Percentiles rank a stretch among this genome's conserved stretches.
Evolutionary conservation across 495 filamentous ascomycete genomes (phyloP).

Genomic region (Ascobolus immersus): DNA sequence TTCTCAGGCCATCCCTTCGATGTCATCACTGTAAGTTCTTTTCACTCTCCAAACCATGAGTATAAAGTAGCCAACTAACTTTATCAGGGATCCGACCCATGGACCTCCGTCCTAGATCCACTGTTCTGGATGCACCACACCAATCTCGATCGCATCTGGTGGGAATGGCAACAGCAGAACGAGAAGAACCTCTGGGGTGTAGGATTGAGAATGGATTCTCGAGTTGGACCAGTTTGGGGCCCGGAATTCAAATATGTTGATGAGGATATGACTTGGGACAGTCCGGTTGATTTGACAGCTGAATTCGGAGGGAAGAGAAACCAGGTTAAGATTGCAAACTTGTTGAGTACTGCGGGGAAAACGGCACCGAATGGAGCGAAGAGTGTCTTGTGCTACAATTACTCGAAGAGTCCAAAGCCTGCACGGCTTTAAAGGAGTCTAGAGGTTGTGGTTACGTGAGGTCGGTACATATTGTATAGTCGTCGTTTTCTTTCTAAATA

Average conservation of each 20-base stretch:
- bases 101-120: conserved; percentile 26
- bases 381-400: conserved; percentile 8
- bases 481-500: no score
- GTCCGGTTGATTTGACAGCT: conserved; percentile 10
- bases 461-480: no score
- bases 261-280: conserved; percentile 7
- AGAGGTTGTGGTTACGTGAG: no score
- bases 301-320: conserved; percentile 7
- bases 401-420: no score
- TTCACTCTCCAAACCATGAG: no score
- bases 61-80: no score
- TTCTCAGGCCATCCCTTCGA: no score
- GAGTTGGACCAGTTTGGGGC: conserved; percentile 6
- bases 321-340: conserved; percentile 7
- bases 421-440: no score
- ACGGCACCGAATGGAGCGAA: no score
- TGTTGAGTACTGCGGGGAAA: conserved; percentile 13
- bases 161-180: conserved; percentile 29
- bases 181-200: conserved; percentile 8
- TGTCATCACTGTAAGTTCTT: no score
- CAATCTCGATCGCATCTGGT: conserved; percentile 32
- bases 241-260: conserved; percentile 5
- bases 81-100: no score
- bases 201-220: no score
- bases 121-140: conserved; percentile 32